Conservation (phyloP, 139 green algal genomes). For the Chlorella sp. region DNA sequence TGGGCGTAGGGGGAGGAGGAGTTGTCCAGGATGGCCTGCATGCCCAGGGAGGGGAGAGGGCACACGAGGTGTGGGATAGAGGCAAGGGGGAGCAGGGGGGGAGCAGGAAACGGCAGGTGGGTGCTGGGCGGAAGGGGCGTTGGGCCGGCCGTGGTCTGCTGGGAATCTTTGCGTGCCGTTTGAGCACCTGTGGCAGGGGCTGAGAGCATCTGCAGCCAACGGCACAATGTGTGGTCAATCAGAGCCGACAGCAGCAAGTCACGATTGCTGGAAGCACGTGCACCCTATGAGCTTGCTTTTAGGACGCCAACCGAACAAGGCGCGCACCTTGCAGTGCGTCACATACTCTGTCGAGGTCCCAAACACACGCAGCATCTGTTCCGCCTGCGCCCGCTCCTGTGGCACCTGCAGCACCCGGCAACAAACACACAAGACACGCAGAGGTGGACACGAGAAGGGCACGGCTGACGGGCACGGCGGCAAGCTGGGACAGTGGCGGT, state of each 20-base stretch:
- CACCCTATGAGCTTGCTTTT: too few relatives aligned
- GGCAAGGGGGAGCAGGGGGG: not conserved
- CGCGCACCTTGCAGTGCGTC: constrained; percentile 81
- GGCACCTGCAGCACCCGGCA: constrained; percentile 65
- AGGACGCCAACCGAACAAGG: too few relatives aligned
- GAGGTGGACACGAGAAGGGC: too few relatives aligned
- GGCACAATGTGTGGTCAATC: too few relatives aligned
- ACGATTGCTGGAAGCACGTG: too few relatives aligned
- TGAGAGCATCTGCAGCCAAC: not conserved
- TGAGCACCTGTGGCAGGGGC: too few relatives aligned
- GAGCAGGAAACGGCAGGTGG: not conserved
- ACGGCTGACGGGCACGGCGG: too few relatives aligned
- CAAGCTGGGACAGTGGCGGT: not conserved
- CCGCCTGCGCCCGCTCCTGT: constrained; percentile 83
- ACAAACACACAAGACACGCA: not conserved
- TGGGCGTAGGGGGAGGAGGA: constrained; percentile 93
- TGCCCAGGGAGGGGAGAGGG: not conserved
- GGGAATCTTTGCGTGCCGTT: too few relatives aligned
- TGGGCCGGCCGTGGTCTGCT: not conserved
- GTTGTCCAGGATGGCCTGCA: constrained; percentile 92
- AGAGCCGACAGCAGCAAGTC: too few relatives aligned
- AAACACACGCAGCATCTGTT: constrained; percentile 88
- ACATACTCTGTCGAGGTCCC: constrained; percentile 90
- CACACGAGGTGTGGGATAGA: not conserved
- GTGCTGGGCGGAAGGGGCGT: not conserved